Conservation (phyloP, 2,329 filamentous ascomycete species). For the Fusarium sp. region DNA sequence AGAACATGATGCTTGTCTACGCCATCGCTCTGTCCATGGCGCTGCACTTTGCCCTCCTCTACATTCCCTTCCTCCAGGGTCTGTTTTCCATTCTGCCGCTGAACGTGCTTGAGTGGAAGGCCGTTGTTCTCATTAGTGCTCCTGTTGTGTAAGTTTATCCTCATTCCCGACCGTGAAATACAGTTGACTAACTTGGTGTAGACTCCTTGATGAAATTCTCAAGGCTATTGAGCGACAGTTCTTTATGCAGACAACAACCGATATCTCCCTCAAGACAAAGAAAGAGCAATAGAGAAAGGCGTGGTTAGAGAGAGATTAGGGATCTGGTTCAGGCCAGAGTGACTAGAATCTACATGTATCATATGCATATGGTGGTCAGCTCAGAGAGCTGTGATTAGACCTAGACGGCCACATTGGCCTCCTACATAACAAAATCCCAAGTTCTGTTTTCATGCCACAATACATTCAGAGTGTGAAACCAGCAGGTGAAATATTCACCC, state of each 20-base stretch:
- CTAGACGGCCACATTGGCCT: constrained; percentile 43
- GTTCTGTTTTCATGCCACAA: constrained; percentile 22
- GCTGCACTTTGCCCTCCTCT: constrained; percentile 93
- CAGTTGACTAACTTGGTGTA: constrained; percentile 56
- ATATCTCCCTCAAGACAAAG: constrained; percentile 62
- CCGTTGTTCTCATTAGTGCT: constrained; percentile 88
- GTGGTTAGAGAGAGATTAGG: constrained; percentile 36
- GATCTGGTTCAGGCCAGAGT: constrained; percentile 45
- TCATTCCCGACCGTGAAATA: background rate
- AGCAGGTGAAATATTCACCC: background rate
- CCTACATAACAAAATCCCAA: constrained; percentile 29
- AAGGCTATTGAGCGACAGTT: constrained; percentile 82
- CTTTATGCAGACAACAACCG: constrained; percentile 69
- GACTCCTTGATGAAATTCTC: constrained; percentile 85
- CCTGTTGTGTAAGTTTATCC: constrained; percentile 85
- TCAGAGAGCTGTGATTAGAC: constrained; percentile 40
- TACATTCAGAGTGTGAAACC: background rate
- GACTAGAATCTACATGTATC: constrained; percentile 52
- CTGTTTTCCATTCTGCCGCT: constrained; percentile 94
- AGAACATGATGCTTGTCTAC: constrained; percentile 98
- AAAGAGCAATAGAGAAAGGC: constrained; percentile 65
- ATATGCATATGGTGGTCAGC: constrained; percentile 38
- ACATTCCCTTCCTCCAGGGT: constrained; percentile 88
- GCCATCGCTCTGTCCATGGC: constrained; percentile 94
- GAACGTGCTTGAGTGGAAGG: constrained; percentile 90